Evolutionary conservation across 1,284 basidiomycete species (phyloP), one percentile per base, ranked within the genome.

Genomic region (Peniophora sp.): DNA sequence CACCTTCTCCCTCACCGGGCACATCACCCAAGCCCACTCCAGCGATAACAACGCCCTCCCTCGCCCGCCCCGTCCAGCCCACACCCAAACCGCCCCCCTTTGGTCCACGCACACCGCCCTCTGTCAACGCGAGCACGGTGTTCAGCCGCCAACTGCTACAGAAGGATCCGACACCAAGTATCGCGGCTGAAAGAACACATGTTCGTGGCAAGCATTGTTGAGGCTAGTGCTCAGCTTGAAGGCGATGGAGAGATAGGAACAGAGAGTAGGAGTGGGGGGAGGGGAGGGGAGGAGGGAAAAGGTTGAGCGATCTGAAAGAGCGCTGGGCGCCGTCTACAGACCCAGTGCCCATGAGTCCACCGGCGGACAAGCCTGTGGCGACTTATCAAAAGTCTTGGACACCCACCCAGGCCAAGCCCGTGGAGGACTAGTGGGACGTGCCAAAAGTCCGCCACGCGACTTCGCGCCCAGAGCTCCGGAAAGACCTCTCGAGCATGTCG

Each of bases 201-300:
- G 1, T 90, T 91, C 59, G 88, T 91, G 6, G 83, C 86, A 63
- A 87, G 76, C 57, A 81, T 88, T 69, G 83, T 91, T 27, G 81
- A 84, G 65, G 81, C 74, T 36, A 86, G 76, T 57, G 69, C 75
- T 17, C 69, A 77, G 54, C 62, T 82, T 3, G 73, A 76, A 54
- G 55, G 59, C n/a, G 51, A 54, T 1, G 62, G 57, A 12, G n/a
- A n/a, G n/a, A n/a, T n/a, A 36, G 34, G 10, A n/a, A 36, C 10
- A 36, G 10, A n/a, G 34, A n/a, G 34, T n/a, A 36, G 34, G n/a
- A n/a, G n/a, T n/a, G n/a, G n/a, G n/a, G n/a, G n/a, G 27, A 12
- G 18, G 37, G n/a, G 20, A 47, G 68, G 17, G 61, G 65, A 15
- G 58, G 53, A 5, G 50, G 37, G 20, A 58, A 53, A 46, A 52